Evolutionary conservation across 345 rosid genomes (phyloP), one percentile per base, ranked within the genome.

Genomic region (Populus pruinosa): DNA sequence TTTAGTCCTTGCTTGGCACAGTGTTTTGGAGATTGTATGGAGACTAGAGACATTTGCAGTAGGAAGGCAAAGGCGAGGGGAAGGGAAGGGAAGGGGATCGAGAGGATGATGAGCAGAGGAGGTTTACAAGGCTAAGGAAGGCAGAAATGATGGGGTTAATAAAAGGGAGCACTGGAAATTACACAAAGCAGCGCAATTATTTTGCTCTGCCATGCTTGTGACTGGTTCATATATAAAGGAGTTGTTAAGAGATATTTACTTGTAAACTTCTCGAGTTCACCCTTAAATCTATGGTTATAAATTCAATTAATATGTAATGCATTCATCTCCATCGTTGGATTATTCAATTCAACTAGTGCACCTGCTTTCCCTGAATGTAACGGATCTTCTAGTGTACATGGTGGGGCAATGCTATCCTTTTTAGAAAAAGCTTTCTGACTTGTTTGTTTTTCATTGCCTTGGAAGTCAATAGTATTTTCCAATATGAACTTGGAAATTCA

Each of bases 21-120:
- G 85, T 93, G 94, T 79, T 89, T 87, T 18, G 98, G 98, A 72
- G 98, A 90, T 69, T 82, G 80, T 78, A 41, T 72, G 62, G 43
- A 25, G 81, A 83, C 31, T 81, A 43, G 89, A 90, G 97, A 93
- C 99, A 95, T 95, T 90, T 88, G 88, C 84, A 74, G 59, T 56
- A 18, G 69, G 44, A 39, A 47, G 29, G 74, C 25, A 55, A 53
- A 31, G 44, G 77, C 73, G 77, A 61, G 44, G 79, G 67, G 39
- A 63, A 43, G 20, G 67, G 39, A 63, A 43, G 20, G 38, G n/a
- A 35, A 5, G 50, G n/a, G 33, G 43, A 27, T 27, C 29, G 29
- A 43, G 82, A 33, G 10, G 43, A 33, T 8, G 65, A 25, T 6
- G 21, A 18, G 23, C n/a, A 36, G 56, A 20, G 59, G 33, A 76